These are phyloP conservation scores for Leccinum truebloodii DNA, from an alignment of 768 basidiomycete genomes.

Conservation along the genomic window DNA sequence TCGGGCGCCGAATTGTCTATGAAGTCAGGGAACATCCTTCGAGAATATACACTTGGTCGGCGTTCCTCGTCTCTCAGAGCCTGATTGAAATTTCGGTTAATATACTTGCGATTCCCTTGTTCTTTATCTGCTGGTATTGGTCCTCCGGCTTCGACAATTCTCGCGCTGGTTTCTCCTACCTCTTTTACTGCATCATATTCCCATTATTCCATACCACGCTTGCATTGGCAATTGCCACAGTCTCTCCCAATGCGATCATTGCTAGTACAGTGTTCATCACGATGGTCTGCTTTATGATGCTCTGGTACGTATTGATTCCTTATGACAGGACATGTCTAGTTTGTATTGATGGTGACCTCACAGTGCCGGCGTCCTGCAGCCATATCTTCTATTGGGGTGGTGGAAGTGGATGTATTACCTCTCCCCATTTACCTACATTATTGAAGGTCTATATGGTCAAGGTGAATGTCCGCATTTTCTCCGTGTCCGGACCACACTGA, in stretches of 20 bases:
- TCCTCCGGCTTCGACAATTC: constrained; percentile 40
- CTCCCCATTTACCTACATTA: constrained; percentile 53
- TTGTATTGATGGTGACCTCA: constrained; percentile 1
- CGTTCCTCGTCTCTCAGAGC: constrained; percentile 52
- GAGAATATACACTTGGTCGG: constrained; percentile 64
- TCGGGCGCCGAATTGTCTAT: constrained; percentile 55
- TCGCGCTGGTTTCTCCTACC: constrained; percentile 43
- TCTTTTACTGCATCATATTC: constrained; percentile 38
- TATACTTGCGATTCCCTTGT: constrained; percentile 39
- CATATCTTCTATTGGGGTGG: constrained; percentile 37
- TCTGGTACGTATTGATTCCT: constrained; percentile 37
- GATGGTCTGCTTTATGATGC: constrained; percentile 42
- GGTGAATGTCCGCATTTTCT: constrained; percentile 3
- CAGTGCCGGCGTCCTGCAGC: constrained; percentile 52
- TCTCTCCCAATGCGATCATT: constrained; percentile 42
- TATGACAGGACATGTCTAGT: not conserved
- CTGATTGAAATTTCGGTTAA: constrained; percentile 48
- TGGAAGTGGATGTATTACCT: constrained; percentile 41
- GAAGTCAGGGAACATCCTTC: constrained; percentile 65
- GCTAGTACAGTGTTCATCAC: constrained; percentile 41
- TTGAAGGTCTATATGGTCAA: constrained; percentile 42
- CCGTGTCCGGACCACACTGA: not conserved
- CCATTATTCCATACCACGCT: constrained; percentile 48
- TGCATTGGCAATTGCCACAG: constrained; percentile 41
- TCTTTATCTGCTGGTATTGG: constrained; percentile 53